Conservation (phyloP, 495 filamentous ascomycete species). For the Trichocladium antarcticum region DNA sequence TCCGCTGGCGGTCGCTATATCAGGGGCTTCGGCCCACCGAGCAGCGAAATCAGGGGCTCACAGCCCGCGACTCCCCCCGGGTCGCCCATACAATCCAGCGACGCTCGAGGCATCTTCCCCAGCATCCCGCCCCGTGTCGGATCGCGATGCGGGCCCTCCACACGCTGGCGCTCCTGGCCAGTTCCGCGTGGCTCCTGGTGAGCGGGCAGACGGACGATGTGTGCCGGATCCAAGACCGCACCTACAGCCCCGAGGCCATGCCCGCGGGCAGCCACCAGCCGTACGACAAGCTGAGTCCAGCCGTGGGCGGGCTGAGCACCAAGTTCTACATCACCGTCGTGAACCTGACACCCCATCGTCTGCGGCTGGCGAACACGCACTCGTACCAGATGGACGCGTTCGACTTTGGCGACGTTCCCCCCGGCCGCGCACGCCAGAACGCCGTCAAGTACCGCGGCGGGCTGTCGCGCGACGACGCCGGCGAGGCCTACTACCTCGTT, state of each 20-base stretch:
- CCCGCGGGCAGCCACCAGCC: conserved; percentile 11
- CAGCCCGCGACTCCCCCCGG: no score
- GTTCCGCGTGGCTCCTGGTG: conserved; percentile 3
- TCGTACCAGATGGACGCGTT: conserved; percentile 25
- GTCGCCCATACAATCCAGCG: no score
- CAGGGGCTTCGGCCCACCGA: no score
- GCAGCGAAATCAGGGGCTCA: no score
- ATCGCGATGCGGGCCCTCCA: conserved; percentile 3
- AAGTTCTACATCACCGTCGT: conserved; percentile 23
- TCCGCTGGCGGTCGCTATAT: no score
- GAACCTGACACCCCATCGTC: conserved; percentile 26
- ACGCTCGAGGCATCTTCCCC: no score
- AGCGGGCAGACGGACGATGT: conserved; percentile 3
- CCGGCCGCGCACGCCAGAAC: conserved; percentile 18
- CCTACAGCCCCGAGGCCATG: conserved; percentile 14
- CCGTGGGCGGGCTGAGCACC: conserved; percentile 4
- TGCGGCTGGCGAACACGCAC: conserved; percentile 18
- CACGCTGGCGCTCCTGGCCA: conserved; percentile 8
- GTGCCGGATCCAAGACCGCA: conserved; percentile 12
- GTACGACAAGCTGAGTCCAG: conserved; percentile 6
- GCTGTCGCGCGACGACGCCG: conserved; percentile 17
- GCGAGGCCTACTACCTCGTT: conserved; percentile 24
- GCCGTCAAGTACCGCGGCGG: conserved; percentile 15
- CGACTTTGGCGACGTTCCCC: conserved; percentile 14
- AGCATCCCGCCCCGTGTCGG: no score